These are phyloP conservation scores for Pleurotus citrinopileatus DNA, from an alignment of 768 basidiomycete species.

Conservation along the genomic window DNA sequence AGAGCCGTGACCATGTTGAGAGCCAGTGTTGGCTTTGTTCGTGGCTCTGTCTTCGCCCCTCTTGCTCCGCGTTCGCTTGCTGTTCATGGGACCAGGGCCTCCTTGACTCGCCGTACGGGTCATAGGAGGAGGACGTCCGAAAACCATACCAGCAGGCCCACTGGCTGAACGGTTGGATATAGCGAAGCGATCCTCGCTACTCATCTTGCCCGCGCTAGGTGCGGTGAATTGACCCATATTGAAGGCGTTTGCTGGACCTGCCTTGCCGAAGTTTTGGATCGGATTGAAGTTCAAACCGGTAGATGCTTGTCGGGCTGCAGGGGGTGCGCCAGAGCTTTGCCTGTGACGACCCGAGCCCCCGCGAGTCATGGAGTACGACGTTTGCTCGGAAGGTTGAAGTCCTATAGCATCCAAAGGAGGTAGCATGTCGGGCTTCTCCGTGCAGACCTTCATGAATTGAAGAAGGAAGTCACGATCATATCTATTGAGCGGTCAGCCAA, in stretches of 20 bases:
- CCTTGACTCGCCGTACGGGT: constrained; percentile 67
- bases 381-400: constrained; percentile 72
- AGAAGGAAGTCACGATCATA: constrained; percentile 97
- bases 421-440: constrained; percentile 89
- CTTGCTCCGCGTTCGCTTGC: constrained; percentile 71
- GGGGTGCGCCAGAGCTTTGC: constrained; percentile 39
- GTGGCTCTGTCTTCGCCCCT: constrained; percentile 71
- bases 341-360: constrained; percentile 65
- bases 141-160: constrained; percentile 46
- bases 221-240: constrained; percentile 27
- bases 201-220: constrained; percentile 52
- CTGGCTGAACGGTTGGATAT: constrained; percentile 48
- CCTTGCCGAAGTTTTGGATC: constrained; percentile 44
- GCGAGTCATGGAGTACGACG: constrained; percentile 48
- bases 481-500: constrained; percentile 33
- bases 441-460: constrained; percentile 94
- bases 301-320: constrained; percentile 40
- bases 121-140: constrained; percentile 59
- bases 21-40: constrained; percentile 41
- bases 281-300: constrained; percentile 35
- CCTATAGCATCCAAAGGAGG: constrained; percentile 91
- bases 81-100: constrained; percentile 44
- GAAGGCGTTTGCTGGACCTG: constrained; percentile 37
- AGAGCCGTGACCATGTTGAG: constrained; percentile 36
- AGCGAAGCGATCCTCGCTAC: constrained; percentile 69